Evolutionary conservation across 495 filamentous ascomycete species (phyloP).

Genomic region (Neurospora sp.): DNA sequence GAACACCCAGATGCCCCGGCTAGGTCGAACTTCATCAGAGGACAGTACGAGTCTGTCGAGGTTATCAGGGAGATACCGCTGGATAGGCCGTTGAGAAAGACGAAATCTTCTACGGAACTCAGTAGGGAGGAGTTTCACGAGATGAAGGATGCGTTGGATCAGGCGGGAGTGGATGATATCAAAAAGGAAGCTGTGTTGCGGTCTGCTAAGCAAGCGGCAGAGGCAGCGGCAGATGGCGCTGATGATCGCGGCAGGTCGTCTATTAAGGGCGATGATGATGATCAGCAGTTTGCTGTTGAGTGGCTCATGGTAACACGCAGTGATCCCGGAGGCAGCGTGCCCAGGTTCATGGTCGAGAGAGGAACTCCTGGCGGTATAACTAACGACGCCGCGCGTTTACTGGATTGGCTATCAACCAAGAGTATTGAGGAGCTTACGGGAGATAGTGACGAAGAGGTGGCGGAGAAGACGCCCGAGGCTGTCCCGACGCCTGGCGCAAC

Average conservation of each 20-base stretch:
- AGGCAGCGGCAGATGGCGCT: not conserved
- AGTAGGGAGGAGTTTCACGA: constrained; percentile 13
- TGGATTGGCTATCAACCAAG: constrained; percentile 68
- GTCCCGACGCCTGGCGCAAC: not conserved
- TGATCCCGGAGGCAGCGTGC: constrained; percentile 87
- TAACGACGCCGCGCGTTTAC: constrained; percentile 70
- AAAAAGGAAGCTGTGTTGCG: constrained; percentile 22
- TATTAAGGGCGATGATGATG: constrained; percentile 2
- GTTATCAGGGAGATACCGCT: constrained; percentile 73
- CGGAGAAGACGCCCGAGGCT: constrained; percentile 6
- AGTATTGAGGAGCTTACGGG: constrained; percentile 25
- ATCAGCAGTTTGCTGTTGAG: constrained; percentile 49
- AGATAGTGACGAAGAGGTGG: constrained; percentile 2
- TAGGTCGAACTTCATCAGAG: constrained; percentile 63
- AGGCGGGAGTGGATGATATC: constrained; percentile 8
- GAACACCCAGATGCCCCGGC: constrained; percentile 60
- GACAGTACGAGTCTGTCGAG: constrained; percentile 85
- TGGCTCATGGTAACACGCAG: constrained; percentile 97
- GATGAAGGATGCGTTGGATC: not conserved
- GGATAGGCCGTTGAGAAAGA: constrained; percentile 24
- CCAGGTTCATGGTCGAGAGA: constrained; percentile 88
- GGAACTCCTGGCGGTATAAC: constrained; percentile 80
- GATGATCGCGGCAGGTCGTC: constrained; percentile 2
- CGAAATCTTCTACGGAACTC: constrained; percentile 24
- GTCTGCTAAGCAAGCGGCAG: constrained; percentile 12